Conservation (phyloP, 2,329 filamentous ascomycete genomes). For the Pyrenochaeta sp. region DNA sequence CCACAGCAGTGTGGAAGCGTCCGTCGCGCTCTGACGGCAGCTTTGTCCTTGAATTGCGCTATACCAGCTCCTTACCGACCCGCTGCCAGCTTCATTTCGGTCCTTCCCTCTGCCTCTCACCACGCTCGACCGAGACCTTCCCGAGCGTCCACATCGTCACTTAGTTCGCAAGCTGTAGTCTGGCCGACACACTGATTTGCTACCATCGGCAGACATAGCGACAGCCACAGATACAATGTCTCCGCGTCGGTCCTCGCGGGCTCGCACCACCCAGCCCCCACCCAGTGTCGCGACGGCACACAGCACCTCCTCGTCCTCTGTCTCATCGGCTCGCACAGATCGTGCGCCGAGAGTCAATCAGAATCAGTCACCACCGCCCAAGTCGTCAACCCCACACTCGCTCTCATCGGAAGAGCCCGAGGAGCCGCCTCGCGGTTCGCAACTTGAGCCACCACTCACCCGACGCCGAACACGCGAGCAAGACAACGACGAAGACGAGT, state of each 20-base stretch:
- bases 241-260: conserved; percentile 90
- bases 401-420: conserved; percentile 73
- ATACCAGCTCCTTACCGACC: conserved; percentile 10
- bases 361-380: conserved; percentile 76
- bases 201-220: conserved; percentile 3
- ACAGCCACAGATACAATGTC: conserved; percentile 57
- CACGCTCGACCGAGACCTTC: conserved; percentile 16
- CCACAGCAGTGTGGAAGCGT: conserved; percentile 16
- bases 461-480: conserved; percentile 82
- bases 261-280: conserved; percentile 76
- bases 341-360: conserved; percentile 75
- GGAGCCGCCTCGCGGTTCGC: conserved; percentile 61
- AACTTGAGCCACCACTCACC: conserved; percentile 73
- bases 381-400: conserved; percentile 77
- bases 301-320: conserved; percentile 76
- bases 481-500: conserved; percentile 65
- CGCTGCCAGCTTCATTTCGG: conserved; percentile 14
- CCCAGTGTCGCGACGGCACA: conserved; percentile 73
- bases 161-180: conserved; percentile 7
- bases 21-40: conserved; percentile 17
- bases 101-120: conserved; percentile 21
- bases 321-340: conserved; percentile 77
- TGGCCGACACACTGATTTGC: conserved; percentile 1
- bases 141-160: conserved; percentile 22
- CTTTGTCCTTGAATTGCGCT: conserved; percentile 19